Evolutionary conservation across 345 rosid genomes (phyloP).

Genomic region (Gossypium raimondii): DNA sequence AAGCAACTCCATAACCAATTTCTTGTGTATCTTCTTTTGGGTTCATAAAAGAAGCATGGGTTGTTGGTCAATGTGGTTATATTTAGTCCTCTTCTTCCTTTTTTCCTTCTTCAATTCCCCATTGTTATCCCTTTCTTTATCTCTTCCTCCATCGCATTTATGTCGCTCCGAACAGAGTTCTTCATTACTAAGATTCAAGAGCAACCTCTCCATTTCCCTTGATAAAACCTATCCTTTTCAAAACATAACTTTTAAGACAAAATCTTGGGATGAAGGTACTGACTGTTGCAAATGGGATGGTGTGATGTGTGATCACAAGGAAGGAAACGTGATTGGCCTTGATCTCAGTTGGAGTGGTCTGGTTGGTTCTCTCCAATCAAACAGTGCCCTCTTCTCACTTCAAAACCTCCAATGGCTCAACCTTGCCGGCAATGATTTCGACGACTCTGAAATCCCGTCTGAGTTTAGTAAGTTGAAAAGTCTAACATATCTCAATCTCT

Average conservation of each 20-base stretch:
- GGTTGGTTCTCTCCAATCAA: not conserved
- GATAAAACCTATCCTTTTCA: not conserved
- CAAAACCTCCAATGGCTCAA: constrained; percentile 20
- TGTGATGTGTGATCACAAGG: not conserved
- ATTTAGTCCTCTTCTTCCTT: not conserved
- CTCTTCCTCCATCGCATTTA: not conserved
- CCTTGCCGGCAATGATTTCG: not conserved
- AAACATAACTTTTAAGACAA: not conserved
- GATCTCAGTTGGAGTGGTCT: constrained; percentile 14
- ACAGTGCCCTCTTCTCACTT: constrained; percentile 25
- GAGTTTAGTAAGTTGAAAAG: not conserved
- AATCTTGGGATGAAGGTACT: not conserved
- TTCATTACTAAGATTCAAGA: not conserved
- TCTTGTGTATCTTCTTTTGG: not conserved
- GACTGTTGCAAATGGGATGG: not conserved
- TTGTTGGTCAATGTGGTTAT: too few relatives aligned
- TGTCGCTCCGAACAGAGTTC: not conserved
- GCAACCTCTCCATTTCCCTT: not conserved
- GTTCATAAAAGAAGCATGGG: not conserved
- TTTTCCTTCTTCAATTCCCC: not conserved
- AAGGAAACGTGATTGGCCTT: not conserved
- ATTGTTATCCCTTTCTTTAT: not conserved
- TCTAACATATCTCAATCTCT: constrained; percentile 25
- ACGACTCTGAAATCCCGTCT: not conserved
- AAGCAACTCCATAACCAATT: not conserved